Base-by-base conservation (phyloP, 2,329 filamentous ascomycete genomes). In the Ophiostoma tasmaniense region DNA sequence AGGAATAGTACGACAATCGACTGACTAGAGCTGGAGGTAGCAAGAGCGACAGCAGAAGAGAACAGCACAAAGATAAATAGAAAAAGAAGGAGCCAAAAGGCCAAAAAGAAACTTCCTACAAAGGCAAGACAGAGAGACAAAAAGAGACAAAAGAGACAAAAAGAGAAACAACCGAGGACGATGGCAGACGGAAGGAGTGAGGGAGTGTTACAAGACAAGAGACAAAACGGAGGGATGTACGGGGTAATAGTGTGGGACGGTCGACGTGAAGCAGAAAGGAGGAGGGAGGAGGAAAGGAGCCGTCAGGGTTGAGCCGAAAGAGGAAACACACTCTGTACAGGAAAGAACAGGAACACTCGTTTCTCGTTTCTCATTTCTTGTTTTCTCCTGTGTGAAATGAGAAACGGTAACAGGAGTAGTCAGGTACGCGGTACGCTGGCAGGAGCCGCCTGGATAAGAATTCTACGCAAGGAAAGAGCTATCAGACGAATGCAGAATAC, bases 11-110 rank as follows among this genome's bases (percentile, higher is more conserved):
- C 14, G 25, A 62, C 25, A 35, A 20, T 62, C 28, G 28, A 62
- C 42, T 45, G 42, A 45, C 42, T 42, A 17, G 39, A 20, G 42
- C 14, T 20, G 42, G 42, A 17, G 17, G 35, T 14, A 61, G 55
- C 22, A 30, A 4, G 55, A 30, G 25, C 14, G 35, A 20, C 39
- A 30, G 22, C 67, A 59, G 37, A 64, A 42, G n/a, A 50, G 33
- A 55, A 61, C 22, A 37, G 52, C 28, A 52, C 22, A 33, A 39
- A 3, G 25, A 28, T 14, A 22, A 22, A 64, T 13, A 66, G 59
- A 52, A 52, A 64, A 69, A 64, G 52, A 66, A 69, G 35, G n/a
- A n/a, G n/a, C n/a, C n/a, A n/a, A n/a, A 11, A 25, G 42, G 20
- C 35, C 50, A 30, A 35, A 50, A 50, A 37, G 25, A 45, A 64